These are phyloP conservation scores for Calocybe cyanea DNA, from an alignment of 768 basidiomycete genomes.

Conservation along the genomic window DNA sequence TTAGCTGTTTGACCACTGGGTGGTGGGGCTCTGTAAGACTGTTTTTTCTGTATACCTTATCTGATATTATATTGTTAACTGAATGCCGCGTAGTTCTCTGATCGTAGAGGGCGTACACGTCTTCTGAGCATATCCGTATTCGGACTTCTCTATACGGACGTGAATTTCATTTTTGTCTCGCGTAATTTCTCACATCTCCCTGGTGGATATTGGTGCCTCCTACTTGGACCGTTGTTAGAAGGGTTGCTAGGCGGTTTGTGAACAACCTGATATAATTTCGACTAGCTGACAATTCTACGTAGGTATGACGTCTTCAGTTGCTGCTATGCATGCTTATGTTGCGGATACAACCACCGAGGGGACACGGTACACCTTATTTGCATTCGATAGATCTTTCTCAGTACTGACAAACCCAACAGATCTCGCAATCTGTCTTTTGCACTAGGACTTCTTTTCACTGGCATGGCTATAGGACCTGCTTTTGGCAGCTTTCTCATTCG, in stretches of 20 bases:
- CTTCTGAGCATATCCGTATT: slow-evolving; percentile 59
- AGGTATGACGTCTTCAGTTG: slow-evolving; percentile 47
- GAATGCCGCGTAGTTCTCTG: slow-evolving; percentile 53
- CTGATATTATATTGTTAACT: background rate
- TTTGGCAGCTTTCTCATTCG: slow-evolving; percentile 65
- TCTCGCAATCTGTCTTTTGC: slow-evolving; percentile 62
- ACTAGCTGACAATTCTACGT: background rate
- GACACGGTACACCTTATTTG: slow-evolving; percentile 37
- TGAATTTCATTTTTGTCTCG: slow-evolving; percentile 64
- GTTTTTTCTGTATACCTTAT: background rate
- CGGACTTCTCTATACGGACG: slow-evolving; percentile 60
- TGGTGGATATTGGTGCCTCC: slow-evolving; percentile 78
- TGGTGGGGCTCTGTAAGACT: slow-evolving; percentile 80
- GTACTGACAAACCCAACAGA: slow-evolving; percentile 27
- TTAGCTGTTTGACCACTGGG: slow-evolving; percentile 74
- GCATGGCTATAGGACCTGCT: slow-evolving; percentile 76
- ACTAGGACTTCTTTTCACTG: slow-evolving; percentile 65
- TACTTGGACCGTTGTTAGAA: slow-evolving; percentile 62
- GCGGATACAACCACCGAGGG: slow-evolving; percentile 61
- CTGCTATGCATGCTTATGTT: slow-evolving; percentile 61
- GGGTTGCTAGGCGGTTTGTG: slow-evolving; percentile 68
- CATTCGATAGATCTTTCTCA: too few species aligned
- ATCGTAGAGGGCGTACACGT: slow-evolving; percentile 67
- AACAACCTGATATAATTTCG: background rate
- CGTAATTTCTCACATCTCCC: slow-evolving; percentile 58